Base-by-base conservation (phyloP, 176 grass and related monocot species). In the Oryza meridionalis region DNA sequence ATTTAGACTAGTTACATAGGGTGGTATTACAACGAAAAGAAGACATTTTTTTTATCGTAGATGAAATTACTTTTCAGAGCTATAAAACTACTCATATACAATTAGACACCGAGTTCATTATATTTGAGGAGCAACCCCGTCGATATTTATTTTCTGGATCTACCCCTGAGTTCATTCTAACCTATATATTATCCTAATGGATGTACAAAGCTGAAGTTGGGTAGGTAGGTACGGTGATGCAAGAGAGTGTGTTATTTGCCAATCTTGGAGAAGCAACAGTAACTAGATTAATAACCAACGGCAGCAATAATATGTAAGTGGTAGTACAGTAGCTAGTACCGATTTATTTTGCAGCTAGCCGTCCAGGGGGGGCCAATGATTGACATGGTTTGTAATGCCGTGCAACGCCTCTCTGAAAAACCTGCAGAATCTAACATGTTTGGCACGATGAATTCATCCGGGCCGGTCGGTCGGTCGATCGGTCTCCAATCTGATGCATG, bases 211-310 rank as follows among this genome's bases (percentile, higher is more conserved):
- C 53, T n/a, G 19, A 58, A n/a, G 53, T 15, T 21, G 17, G 53
- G 5, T 2, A 1, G 51, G 51, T 55, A 55, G 51, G 16, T 7
- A 55, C 5, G 51, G 16, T 17, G 51, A 55, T 51, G 49, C 15
- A 51, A 16, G 14, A 16, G 4, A 16, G 13, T n/a, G 51, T 55
- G 17, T 43, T 42, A 13, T 75, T 81, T 81, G 77, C 88, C 82
- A 85, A 46, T 85, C 67, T 24, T 81, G 88, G 77, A 72, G 83
- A 72, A 77, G 72, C 88, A 82, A 58, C 44, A 1, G 17, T 73
- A 90, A 90, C 83, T 32, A 82, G 69, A 82, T 62, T 42, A 77
- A 55, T 33, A 85, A 83, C 81, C 38, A 73, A 82, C 50, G 6
- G 40, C 84, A 65, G 53, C 19, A 58, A 58, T 58, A 58, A 58